These are phyloP conservation scores for Farysia itapuensis DNA, from an alignment of 1,284 basidiomycete species.

Conservation along the genomic window DNA sequence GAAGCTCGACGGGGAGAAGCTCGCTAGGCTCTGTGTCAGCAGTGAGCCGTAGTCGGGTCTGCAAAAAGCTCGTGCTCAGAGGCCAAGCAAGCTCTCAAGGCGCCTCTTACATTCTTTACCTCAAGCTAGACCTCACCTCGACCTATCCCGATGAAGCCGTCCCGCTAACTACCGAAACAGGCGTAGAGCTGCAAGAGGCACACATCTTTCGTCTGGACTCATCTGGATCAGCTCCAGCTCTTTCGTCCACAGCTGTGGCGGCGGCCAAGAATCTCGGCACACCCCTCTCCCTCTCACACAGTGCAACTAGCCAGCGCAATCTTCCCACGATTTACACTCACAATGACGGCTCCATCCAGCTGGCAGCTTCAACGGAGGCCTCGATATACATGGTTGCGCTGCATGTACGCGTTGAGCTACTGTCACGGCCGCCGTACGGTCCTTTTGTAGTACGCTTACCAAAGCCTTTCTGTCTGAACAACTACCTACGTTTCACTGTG, in stretches of 20 bases:
- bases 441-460: conserved; percentile 16
- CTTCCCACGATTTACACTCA: too few species aligned
- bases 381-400: conserved; percentile 21
- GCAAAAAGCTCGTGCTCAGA: conserved; percentile 35
- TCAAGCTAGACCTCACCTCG: conserved; percentile 14
- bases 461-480: conserved; percentile 25
- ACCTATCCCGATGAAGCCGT: not conserved
- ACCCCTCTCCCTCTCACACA: conserved; percentile 19
- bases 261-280: conserved; percentile 22
- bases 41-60: conserved; percentile 4
- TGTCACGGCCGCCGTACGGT: conserved; percentile 6
- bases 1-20: too few species aligned
- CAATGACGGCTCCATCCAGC: conserved; percentile 4
- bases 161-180: conserved; percentile 4
- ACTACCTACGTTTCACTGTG: conserved; percentile 23
- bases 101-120: conserved; percentile 23
- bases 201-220: conserved; percentile 21
- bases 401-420: conserved; percentile 1
- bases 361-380: conserved; percentile 3
- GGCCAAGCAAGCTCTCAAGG: conserved; percentile 18
- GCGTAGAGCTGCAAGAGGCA: conserved; percentile 11
- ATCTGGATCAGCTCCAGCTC: conserved; percentile 19
- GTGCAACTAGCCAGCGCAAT: too few species aligned
- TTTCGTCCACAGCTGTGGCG: conserved; percentile 22
- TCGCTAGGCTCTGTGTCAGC: too few species aligned